Conservation (phyloP, 257 asterid genomes). For the Capsicum baccatum region DNA sequence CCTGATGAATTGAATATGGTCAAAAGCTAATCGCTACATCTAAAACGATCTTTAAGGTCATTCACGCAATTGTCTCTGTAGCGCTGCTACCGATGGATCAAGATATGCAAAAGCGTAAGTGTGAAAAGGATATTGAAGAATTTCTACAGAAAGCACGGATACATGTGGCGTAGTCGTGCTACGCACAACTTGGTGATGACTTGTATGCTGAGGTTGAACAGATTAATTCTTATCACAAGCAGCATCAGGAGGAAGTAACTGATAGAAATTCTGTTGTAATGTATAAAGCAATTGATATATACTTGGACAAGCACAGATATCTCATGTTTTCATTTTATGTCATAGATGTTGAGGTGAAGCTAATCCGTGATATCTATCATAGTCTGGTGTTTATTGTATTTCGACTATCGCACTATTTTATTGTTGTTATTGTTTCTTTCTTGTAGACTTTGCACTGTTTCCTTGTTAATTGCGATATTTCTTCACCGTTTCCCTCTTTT, state of each 20-base stretch:
- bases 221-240: conserved; percentile 47
- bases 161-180: conserved; percentile 43
- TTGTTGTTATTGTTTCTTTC: too few species aligned
- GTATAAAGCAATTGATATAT: conserved; percentile 68
- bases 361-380: too few species aligned
- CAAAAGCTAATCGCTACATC: conserved; percentile 12
- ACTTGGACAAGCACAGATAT: conserved; percentile 69
- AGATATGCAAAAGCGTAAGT: conserved; percentile 33
- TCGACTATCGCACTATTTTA: too few species aligned
- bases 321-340: conserved; percentile 33
- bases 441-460: too few species aligned
- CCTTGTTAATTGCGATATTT: too few species aligned
- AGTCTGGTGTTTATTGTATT: too few species aligned
- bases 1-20: conserved; percentile 43
- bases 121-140: conserved; percentile 66
- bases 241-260: conserved; percentile 43
- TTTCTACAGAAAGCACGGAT: conserved; percentile 49
- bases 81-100: too few species aligned
- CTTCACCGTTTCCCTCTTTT: too few species aligned
- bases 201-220: conserved; percentile 58
- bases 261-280: conserved; percentile 51
- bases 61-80: too few species aligned
- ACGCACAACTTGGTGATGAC: conserved; percentile 58
- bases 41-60: too few species aligned
- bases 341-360: too few species aligned